Evolutionary conservation across 2,329 filamentous ascomycete species (phyloP).

Genomic region (Seiridium cupressi): DNA sequence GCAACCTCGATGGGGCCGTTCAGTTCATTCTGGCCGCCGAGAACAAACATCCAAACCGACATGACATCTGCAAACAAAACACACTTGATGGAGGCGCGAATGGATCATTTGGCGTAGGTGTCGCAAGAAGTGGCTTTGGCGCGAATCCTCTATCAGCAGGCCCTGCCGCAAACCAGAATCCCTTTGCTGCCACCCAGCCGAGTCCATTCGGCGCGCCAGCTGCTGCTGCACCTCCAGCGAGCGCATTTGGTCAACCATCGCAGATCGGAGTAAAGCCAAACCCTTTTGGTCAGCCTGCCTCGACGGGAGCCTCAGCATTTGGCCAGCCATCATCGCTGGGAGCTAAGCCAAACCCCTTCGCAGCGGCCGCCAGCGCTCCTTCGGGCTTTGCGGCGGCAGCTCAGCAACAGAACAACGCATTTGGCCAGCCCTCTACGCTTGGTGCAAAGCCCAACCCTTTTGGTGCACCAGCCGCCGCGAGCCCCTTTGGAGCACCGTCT

Average conservation of each 20-base stretch:
- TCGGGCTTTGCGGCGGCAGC: conserved; percentile 30
- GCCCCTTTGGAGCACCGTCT: conserved; percentile 19
- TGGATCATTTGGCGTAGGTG: conserved; percentile 40
- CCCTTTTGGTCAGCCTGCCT: conserved; percentile 12
- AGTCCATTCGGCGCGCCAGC: conserved; percentile 25
- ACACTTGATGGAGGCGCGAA: conserved; percentile 39
- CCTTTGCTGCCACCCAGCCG: conserved; percentile 36
- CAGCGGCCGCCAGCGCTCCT: conserved; percentile 12
- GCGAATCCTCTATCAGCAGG: conserved; percentile 23
- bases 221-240: conserved; percentile 19
- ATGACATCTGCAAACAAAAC: conserved; percentile 57
- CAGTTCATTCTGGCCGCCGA: conserved; percentile 65
- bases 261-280: conserved; percentile 21
- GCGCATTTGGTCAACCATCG: conserved; percentile 44
- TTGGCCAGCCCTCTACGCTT: conserved; percentile 41
- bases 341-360: conserved; percentile 28
- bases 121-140: conserved; percentile 17
- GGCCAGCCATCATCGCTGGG: conserved; percentile 32
- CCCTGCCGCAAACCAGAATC: conserved; percentile 30
- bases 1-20: conserved; percentile 69
- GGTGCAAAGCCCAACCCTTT: conserved; percentile 22
- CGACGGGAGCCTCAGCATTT: conserved; percentile 29
- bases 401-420: conserved; percentile 28
- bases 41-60: conserved; percentile 73
- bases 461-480: conserved; percentile 17